Percentiles rank a stretch among this genome's conserved stretches.
Evolutionary conservation across 257 asterid species (phyloP).

Genomic region (Sherardia arvensis): DNA sequence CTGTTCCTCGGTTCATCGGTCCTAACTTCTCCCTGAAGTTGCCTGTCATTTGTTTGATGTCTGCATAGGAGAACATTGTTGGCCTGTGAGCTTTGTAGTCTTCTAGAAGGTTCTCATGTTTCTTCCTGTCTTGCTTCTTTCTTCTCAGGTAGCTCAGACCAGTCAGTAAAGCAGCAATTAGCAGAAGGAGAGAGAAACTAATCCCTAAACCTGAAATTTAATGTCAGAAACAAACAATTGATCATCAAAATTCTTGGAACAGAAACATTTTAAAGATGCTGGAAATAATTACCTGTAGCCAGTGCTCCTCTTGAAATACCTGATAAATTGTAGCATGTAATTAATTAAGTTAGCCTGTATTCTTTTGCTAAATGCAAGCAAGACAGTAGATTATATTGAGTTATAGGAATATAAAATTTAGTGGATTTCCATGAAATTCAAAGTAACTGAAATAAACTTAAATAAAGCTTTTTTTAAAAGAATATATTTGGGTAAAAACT

Average conservation of each 20-base stretch:
- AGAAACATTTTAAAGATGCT: background rate
- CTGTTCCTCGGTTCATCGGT: slow-evolving; percentile 57
- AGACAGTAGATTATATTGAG: too few relatives aligned
- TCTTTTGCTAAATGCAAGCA: background rate
- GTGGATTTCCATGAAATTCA: too few relatives aligned
- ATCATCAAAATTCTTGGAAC: background rate
- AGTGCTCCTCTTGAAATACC: background rate
- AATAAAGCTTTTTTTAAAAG: too few relatives aligned
- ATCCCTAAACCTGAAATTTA: slow-evolving; percentile 21
- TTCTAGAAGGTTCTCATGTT: slow-evolving; percentile 40
- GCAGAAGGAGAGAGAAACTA: slow-evolving; percentile 2
- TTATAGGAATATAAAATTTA: too few relatives aligned
- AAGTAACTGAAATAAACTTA: too few relatives aligned
- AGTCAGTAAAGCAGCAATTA: background rate
- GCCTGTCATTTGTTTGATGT: slow-evolving; percentile 44
- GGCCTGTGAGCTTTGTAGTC: slow-evolving; percentile 61
- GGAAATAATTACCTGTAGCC: background rate
- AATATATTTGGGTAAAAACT: too few relatives aligned
- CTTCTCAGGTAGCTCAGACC: slow-evolving; percentile 6
- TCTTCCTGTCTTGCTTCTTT: slow-evolving; percentile 26
- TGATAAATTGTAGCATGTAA: background rate
- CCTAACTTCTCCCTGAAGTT: slow-evolving; percentile 44
- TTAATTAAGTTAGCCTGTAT: background rate
- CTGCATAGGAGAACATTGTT: slow-evolving; percentile 46
- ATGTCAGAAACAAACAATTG: background rate